Base-by-base conservation (phyloP, 345 rosid genomes). In the Syzygium jambos region DNA sequence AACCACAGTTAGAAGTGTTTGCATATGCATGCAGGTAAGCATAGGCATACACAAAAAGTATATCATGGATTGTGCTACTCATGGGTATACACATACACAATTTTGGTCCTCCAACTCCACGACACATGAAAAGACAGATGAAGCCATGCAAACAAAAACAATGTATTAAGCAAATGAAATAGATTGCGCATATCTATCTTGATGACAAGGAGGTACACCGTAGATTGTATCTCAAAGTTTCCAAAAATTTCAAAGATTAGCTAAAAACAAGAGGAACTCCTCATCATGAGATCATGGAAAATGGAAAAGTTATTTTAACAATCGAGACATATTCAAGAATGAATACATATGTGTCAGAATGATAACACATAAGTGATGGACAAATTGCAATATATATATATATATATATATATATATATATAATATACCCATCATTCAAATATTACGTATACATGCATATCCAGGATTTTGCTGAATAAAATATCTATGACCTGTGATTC, bases 351-450 rank as follows among this genome's bases (percentile, higher is more conserved):
- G n/a, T 61, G 30, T 61, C 68, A n/a, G 68, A 61, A 27, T 61
- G 38, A 34, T 63, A 63, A 14, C 16, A 29, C 41, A 3, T 29
- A 63, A 63, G 34, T n/a, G 19, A 15, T 13, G 41, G 41, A 63
- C 38, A 29, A 2, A 29, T 29, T 15, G 41, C 0, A 0, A 29
- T 6, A 3, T 29, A 7, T 29, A 3, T 7, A 3, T 53, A 4
- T 17, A 21, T 52, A 52, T 52, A 63, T n/a, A n/a, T n/a, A n/a
- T n/a, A n/a, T n/a, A n/a, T n/a, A n/a, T n/a, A n/a, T n/a, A n/a
- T n/a, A n/a, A n/a, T n/a, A n/a, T n/a, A n/a, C n/a, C n/a, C n/a
- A n/a, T n/a, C n/a, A 0, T 63, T 63, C 21, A 63, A 34, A 63
- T 63, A 27, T 29, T 63, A 29, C 29, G 77, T 63, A 29, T 29